These are phyloP conservation scores for Rhizopogon salebrosus DNA, from an alignment of 768 basidiomycete genomes.

Conservation along the genomic window DNA sequence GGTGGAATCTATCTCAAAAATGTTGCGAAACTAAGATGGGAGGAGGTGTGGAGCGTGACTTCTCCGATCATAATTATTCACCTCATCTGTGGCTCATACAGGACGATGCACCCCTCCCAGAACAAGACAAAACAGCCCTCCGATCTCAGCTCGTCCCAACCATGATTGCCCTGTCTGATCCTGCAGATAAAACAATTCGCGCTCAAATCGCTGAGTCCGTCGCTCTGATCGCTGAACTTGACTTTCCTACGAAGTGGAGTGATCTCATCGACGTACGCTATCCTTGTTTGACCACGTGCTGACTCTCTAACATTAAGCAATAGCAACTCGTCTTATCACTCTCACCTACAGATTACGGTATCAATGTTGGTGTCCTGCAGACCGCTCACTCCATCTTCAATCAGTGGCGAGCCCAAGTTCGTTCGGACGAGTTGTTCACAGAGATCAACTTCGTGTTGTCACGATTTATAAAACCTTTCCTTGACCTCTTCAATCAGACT, in stretches of 20 bases:
- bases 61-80: neutral
- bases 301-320: neutral
- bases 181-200: conserved; percentile 66
- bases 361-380: conserved; percentile 87
- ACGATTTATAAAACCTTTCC: conserved; percentile 80
- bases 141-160: conserved; percentile 80
- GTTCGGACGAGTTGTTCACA: conserved; percentile 80
- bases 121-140: conserved; percentile 67
- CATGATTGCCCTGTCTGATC: conserved; percentile 80
- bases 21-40: conserved; percentile 81
- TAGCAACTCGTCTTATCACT: conserved; percentile 89
- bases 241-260: conserved; percentile 88
- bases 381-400: conserved; percentile 95
- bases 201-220: conserved; percentile 92
- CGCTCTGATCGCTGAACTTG: conserved; percentile 83
- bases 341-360: conserved; percentile 71
- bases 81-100: conserved; percentile 21
- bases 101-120: conserved; percentile 69
- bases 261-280: conserved; percentile 82
- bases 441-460: conserved; percentile 89
- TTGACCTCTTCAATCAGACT: conserved; percentile 74
- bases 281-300: neutral
- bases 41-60: conserved; percentile 52
- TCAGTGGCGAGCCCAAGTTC: conserved; percentile 87
- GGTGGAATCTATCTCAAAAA: conserved; percentile 94